Base-by-base conservation (phyloP, 73 alveolate species). In the Paramecium primaurelia region DNA sequence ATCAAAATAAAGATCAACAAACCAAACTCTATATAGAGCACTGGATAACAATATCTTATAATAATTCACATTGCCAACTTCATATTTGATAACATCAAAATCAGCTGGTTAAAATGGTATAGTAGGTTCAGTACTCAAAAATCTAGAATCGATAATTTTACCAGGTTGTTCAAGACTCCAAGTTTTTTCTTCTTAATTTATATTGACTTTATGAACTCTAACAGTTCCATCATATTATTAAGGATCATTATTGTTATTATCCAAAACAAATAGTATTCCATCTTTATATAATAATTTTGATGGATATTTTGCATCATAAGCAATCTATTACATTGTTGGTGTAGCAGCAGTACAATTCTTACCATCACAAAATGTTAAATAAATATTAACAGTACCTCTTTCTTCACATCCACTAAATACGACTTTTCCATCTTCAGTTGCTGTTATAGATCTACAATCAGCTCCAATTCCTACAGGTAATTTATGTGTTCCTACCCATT, bases 71-170 rank as follows among this genome's bases (percentile, higher is more conserved):
- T 80, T 47, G 8, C 49, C 44, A 42, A 49, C 58, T 20, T 40
- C 34, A 49, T 26, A 80, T 80, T 80, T 80, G 22, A 80, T 36
- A 38, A 80, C 49, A 42, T 80, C 91, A 80, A 80, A 80, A 80
- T 80, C 91, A 16, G 91, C 42, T 20, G 45, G 20, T 42, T 80
- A 44, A 11, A 80, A 22, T 20, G 88, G 88, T 6, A 38, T 12
- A 9, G 30, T 30, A 30, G 58, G 18, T 36, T 75, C 68, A 18
- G 64, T 38, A 38, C 60, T 25, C 6, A 75, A 75, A 28, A 30
- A 75, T 38, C 37, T 3, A 0, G 58, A 38, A 42, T 75, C 37
- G 38, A 75, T 75, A 6, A 75, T n/a, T 34, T 36, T 38, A 6
- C 69, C 58, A 4, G 16, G 8, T n/a, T 38, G 8, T n/a, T 38